A percentile compares a stretch with the other conserved stretches of the same genome.
phyloP scores from a whole-genome alignment of 1,284 basidiomycete species.

The Tranzscheliella williamsii region DNA sequence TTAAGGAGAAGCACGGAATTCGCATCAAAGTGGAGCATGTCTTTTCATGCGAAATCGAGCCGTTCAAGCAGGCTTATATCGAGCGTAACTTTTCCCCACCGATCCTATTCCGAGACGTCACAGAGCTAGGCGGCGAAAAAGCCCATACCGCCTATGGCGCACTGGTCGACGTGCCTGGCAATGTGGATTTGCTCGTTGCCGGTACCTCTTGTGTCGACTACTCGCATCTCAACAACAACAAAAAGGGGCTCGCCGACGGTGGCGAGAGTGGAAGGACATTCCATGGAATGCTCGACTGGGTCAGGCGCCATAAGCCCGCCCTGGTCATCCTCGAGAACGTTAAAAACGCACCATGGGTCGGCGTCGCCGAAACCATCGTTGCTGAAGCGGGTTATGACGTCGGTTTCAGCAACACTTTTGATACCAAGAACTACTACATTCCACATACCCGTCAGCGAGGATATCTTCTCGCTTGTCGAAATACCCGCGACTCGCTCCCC shows the following conservation, averaged over 20 bases:
- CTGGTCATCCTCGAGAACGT: constrained; percentile 94
- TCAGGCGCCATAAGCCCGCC: constrained; percentile 80
- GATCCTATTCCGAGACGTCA: constrained; percentile 88
- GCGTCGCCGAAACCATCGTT: constrained; percentile 74
- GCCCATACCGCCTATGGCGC: constrained; percentile 86
- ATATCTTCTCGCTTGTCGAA: constrained; percentile 42
- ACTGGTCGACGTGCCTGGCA: constrained; percentile 79
- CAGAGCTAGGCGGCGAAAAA: constrained; percentile 70
- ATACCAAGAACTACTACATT: constrained; percentile 92
- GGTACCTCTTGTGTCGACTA: constrained; percentile 97
- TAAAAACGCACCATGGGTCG: constrained; percentile 83
- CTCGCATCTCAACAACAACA: constrained; percentile 89
- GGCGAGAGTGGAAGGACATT: constrained; percentile 58
- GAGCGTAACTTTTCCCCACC: constrained; percentile 90
- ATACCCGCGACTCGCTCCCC: constrained; percentile 39
- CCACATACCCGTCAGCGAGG: constrained; percentile 72
- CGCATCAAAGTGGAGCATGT: constrained; percentile 82
- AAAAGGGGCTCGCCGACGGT: constrained; percentile 68
- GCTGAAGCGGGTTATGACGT: constrained; percentile 78
- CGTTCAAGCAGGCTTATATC: constrained; percentile 97
- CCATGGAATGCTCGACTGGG: constrained; percentile 83
- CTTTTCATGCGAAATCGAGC: constrained; percentile 96
- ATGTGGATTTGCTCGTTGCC: constrained; percentile 82
- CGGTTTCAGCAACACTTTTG: constrained; percentile 67
- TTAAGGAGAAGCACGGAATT: constrained; percentile 72